phyloP scores from a whole-genome alignment of 768 basidiomycete genomes.

The Rubroboletus pulcherrimus region DNA sequence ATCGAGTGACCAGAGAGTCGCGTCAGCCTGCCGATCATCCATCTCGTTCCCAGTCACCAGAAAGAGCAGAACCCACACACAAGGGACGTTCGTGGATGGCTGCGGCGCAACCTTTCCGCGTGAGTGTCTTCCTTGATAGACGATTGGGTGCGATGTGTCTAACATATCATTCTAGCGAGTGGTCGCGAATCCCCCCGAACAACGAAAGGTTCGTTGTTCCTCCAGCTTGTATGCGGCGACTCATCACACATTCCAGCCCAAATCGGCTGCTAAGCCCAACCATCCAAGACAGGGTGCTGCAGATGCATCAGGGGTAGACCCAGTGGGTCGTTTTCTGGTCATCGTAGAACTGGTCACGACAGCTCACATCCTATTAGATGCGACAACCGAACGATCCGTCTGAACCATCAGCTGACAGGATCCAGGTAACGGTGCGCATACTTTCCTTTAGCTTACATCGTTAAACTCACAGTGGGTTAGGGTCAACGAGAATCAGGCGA shows the following conservation, averaged over 20 bases:
- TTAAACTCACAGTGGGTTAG: not conserved
- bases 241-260: not conserved
- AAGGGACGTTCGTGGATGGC: not conserved
- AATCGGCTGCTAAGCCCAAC: not conserved
- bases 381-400: not conserved
- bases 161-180: not conserved
- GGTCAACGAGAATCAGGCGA: not conserved
- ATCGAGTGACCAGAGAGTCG: not conserved
- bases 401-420: not conserved
- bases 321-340: not conserved
- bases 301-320: not conserved
- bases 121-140: not conserved
- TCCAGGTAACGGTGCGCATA: not conserved
- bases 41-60: not conserved
- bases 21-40: not conserved
- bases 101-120: not conserved
- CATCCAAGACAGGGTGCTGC: not conserved
- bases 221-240: not conserved
- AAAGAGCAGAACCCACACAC: not conserved
- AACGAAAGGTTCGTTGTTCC: not conserved
- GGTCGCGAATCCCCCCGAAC: not conserved
- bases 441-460: not conserved
- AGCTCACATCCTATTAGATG: not conserved
- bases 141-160: not conserved
- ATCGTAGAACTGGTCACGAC: not conserved